A percentile compares a stretch with the other conserved stretches of the same genome.
Evolutionary conservation across 768 basidiomycete species (phyloP).

Genomic region (Suillus brevipes): DNA sequence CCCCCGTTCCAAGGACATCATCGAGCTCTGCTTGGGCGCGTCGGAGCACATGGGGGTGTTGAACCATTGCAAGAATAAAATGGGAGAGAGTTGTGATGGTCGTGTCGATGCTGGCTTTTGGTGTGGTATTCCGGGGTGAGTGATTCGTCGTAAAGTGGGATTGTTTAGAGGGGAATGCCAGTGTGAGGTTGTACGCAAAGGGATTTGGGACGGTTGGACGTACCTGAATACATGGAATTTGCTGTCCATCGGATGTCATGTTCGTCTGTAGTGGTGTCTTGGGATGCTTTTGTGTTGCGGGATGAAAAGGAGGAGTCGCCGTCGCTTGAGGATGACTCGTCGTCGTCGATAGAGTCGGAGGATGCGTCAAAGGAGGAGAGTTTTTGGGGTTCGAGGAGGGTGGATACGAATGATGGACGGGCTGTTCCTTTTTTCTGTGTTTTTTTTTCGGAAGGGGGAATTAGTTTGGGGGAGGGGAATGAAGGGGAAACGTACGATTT

Average conservation of each 20-base stretch:
- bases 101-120: slow-evolving; percentile 61
- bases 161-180: no score
- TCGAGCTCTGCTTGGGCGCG: slow-evolving; percentile 72
- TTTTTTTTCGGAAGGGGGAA: neutral
- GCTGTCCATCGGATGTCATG: slow-evolving; percentile 79
- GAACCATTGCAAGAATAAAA: slow-evolving; percentile 69
- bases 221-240: slow-evolving; percentile 73
- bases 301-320: neutral
- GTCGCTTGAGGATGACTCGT: neutral
- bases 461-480: neutral
- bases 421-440: slow-evolving; percentile 38
- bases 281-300: neutral
- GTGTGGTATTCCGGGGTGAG: neutral
- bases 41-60: slow-evolving; percentile 53
- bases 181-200: no score
- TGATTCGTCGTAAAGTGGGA: no score
- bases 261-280: slow-evolving; percentile 30
- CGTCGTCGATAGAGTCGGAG: neutral
- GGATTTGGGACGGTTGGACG: neutral
- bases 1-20: slow-evolving; percentile 44
- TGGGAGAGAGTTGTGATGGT: slow-evolving; percentile 54
- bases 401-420: slow-evolving; percentile 44
- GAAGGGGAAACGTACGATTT: slow-evolving; percentile 52
- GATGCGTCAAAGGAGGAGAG: neutral
- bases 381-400: slow-evolving; percentile 51